phyloP scores from a whole-genome alignment of 352 stramenopile species.

The Phytopythium aichiense region DNA sequence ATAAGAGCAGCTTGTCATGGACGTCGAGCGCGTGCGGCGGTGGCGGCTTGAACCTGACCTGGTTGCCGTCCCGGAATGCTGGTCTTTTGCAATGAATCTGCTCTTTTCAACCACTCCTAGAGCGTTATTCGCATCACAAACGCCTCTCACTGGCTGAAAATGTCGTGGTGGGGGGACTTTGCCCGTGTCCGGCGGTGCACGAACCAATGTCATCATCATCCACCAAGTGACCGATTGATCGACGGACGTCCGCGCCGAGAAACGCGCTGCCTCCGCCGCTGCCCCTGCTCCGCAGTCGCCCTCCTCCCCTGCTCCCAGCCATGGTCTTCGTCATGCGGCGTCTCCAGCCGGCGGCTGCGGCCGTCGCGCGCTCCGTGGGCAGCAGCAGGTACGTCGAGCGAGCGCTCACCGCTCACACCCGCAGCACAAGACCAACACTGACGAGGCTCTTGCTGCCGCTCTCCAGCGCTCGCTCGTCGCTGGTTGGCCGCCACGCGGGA shows the following conservation, averaged over 20 bases:
- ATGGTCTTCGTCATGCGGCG: conserved; percentile 68
- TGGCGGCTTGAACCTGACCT: not conserved
- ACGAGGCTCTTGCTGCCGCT: not conserved
- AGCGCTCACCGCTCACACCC: not conserved
- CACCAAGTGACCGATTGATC: not conserved
- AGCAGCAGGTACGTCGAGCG: conserved; percentile 15
- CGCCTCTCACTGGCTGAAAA: not conserved
- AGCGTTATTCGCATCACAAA: not conserved
- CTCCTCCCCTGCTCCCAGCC: conserved; percentile 10
- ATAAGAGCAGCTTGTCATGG: not conserved
- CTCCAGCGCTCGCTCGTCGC: conserved; percentile 1
- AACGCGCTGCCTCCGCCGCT: not conserved
- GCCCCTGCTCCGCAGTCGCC: not conserved
- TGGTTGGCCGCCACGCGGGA: conserved; percentile 6
- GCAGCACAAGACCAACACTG: not conserved
- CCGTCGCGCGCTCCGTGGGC: conserved; percentile 21
- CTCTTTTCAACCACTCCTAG: not conserved
- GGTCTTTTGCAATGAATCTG: not conserved
- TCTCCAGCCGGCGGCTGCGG: conserved; percentile 43
- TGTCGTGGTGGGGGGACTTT: not conserved
- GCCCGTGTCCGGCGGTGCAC: not conserved
- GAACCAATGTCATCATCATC: not conserved
- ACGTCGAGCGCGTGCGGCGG: not conserved
- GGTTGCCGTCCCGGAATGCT: conserved; percentile 1
- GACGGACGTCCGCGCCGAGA: not conserved